Conservation (phyloP, 805 yeast genomes). For the Wickerhamiella bombiphila region DNA sequence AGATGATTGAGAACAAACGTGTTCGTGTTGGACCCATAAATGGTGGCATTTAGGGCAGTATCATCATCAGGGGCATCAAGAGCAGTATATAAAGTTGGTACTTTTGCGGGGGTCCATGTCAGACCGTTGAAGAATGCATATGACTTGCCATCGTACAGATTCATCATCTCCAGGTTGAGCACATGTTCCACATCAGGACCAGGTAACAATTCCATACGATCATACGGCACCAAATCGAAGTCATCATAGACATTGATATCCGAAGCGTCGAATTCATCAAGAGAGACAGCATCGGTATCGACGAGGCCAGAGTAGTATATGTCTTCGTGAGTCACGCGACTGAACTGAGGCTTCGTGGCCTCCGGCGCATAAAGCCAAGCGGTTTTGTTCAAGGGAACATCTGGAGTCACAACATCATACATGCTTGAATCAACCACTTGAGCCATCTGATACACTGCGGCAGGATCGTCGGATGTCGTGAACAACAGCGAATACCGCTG, state of each 20-base stretch:
- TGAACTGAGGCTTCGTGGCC: constrained; percentile 5
- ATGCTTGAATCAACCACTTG: constrained; percentile 66
- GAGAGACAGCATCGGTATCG: constrained; percentile 15
- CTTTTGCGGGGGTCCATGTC: constrained; percentile 62
- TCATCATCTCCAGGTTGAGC: constrained; percentile 66
- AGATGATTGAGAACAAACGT: constrained; percentile 50
- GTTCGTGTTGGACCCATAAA: constrained; percentile 71
- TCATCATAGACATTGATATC: constrained; percentile 54
- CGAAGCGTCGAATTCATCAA: constrained; percentile 24
- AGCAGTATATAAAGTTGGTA: constrained; percentile 69
- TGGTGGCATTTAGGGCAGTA: constrained; percentile 34
- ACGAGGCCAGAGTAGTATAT: constrained; percentile 37
- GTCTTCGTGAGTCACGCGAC: constrained; percentile 38
- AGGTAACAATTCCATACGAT: constrained; percentile 36
- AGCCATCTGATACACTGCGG: constrained; percentile 60
- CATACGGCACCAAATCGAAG: constrained; percentile 50
- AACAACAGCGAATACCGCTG: constrained; percentile 79
- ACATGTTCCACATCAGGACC: constrained; percentile 51
- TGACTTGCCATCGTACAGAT: constrained; percentile 70
- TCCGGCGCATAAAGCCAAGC: constrained; percentile 37
- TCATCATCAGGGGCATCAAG: constrained; percentile 38
- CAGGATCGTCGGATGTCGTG: constrained; percentile 48
- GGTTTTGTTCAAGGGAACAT: constrained; percentile 56
- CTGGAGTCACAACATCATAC: constrained; percentile 63
- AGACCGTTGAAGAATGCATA: constrained; percentile 88